A percentile compares a stretch with the other conserved stretches of the same genome.
phyloP scores from a whole-genome alignment of 139 green algal species.

The Bryopsis sp. region DNA sequence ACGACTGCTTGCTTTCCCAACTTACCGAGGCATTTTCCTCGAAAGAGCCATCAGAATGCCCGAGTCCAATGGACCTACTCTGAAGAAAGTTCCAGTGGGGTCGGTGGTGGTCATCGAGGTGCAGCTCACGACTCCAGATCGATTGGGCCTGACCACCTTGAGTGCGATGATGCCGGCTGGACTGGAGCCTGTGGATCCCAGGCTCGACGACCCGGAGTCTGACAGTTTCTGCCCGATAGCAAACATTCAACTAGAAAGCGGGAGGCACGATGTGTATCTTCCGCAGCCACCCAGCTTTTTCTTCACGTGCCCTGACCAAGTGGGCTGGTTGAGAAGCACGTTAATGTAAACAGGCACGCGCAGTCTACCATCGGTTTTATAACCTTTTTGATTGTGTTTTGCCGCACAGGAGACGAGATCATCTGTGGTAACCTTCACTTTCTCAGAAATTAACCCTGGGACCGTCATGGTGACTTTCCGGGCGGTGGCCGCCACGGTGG shows the following conservation, averaged over 20 bases:
- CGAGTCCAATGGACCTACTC: constrained; percentile 21
- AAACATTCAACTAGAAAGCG: too few relatives aligned
- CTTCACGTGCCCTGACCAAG: too few relatives aligned
- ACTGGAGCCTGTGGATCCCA: constrained; percentile 31
- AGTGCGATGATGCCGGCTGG: neutral
- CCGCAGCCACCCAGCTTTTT: too few relatives aligned
- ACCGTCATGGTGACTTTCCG: constrained; percentile 32
- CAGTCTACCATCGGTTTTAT: too few relatives aligned
- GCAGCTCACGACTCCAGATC: constrained; percentile 7
- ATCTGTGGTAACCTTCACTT: constrained; percentile 32
- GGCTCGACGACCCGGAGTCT: too few relatives aligned
- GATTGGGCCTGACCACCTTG: constrained; percentile 3
- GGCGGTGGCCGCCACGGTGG: constrained; percentile 43
- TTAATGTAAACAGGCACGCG: too few relatives aligned
- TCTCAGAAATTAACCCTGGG: constrained; percentile 30
- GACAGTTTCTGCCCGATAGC: too few relatives aligned
- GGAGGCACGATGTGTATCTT: too few relatives aligned
- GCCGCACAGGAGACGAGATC: constrained; percentile 25
- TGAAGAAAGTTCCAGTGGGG: neutral
- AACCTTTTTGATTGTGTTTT: neutral
- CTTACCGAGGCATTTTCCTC: constrained; percentile 53
- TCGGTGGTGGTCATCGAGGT: constrained; percentile 5
- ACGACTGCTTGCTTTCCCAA: constrained; percentile 36
- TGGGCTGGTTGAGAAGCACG: too few relatives aligned
- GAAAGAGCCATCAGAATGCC: constrained; percentile 30